phyloP scores from a whole-genome alignment of 192 early-diverging fungal species.

The Gigaspora rosea region DNA sequence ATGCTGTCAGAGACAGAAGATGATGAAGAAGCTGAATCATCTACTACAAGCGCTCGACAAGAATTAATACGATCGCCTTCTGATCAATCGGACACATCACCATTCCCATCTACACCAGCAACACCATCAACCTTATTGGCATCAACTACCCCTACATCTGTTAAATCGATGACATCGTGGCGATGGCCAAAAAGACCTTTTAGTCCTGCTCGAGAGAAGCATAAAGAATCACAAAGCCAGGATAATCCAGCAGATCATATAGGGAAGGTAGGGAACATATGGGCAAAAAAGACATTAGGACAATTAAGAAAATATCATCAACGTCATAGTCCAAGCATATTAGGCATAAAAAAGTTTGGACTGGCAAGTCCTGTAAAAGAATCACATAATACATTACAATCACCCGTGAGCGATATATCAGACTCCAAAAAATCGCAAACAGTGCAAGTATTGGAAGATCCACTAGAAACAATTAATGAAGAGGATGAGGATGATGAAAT shows the following conservation, averaged over 20 bases:
- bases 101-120: neutral
- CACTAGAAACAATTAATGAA: conserved; percentile 26
- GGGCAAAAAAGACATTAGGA: conserved; percentile 33
- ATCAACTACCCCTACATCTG: neutral
- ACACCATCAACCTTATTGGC: neutral
- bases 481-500: conserved; percentile 33
- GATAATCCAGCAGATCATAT: conserved; percentile 32
- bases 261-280: conserved; percentile 29
- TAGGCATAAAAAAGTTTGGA: conserved; percentile 13
- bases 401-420: conserved; percentile 26
- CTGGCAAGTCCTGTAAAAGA: conserved; percentile 30
- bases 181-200: conserved; percentile 33
- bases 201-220: conserved; percentile 29
- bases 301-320: conserved; percentile 34
- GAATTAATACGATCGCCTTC: neutral
- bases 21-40: conserved; percentile 25
- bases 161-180: conserved; percentile 20
- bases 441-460: neutral
- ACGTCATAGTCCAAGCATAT: conserved; percentile 33
- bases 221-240: neutral
- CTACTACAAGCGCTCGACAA: conserved; percentile 2
- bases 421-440: conserved; percentile 18
- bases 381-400: neutral
- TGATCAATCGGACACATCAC: conserved; percentile 3
- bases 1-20: conserved; percentile 31